Evolutionary conservation across 495 filamentous ascomycete species (phyloP).

Genomic region (Trichoderma reesei): DNA sequence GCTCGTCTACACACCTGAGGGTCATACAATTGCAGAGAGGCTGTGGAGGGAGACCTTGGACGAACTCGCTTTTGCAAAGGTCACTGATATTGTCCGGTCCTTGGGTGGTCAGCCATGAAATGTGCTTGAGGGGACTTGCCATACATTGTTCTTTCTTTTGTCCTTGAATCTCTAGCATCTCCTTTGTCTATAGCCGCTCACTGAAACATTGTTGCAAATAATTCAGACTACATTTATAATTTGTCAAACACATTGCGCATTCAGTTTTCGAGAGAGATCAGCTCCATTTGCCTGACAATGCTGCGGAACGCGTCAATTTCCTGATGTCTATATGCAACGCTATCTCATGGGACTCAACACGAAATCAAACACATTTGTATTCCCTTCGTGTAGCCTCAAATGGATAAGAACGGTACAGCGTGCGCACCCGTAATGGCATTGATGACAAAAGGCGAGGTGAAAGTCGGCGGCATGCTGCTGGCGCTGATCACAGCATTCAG

Average conservation of each 20-base stretch:
- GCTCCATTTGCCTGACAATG: no score
- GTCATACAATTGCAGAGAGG: not conserved
- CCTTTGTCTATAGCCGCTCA: no score
- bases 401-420: not conserved
- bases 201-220: no score
- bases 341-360: not conserved
- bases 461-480: slow-evolving; percentile 1
- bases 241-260: no score
- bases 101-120: not conserved
- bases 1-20: slow-evolving; percentile 7
- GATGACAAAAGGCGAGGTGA: not conserved
- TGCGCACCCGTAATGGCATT: not conserved
- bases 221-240: no score
- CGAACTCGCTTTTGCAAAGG: slow-evolving; percentile 13
- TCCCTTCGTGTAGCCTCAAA: not conserved
- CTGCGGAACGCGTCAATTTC: no score
- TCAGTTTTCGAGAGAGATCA: no score
- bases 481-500: slow-evolving; percentile 7
- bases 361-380: not conserved
- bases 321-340: not conserved
- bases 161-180: no score
- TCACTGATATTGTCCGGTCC: not conserved
- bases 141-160: no score
- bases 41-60: slow-evolving; percentile 18
- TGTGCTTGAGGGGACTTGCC: not conserved